A percentile compares a stretch with the other conserved stretches of the same genome.
Conservation (phyloP, 441 rosid genomes). For the Viola pubescens region DNA sequence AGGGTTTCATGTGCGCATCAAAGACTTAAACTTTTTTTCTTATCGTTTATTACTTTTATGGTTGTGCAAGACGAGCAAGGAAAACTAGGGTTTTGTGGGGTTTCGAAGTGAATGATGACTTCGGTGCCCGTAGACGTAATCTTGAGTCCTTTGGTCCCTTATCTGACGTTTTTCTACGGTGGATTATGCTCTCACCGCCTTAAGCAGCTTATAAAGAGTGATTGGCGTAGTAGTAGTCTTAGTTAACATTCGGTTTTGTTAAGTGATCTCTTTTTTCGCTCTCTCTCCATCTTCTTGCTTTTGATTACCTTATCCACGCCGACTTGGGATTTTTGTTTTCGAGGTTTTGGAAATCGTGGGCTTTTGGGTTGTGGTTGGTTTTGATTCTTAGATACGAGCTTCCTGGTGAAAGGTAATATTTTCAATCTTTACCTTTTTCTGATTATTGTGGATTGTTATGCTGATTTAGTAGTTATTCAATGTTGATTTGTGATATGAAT, state of each 20-base stretch:
- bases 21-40: not conserved
- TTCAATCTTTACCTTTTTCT: not conserved
- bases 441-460: too few relatives aligned
- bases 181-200: constrained; percentile 66
- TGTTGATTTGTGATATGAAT: too few relatives aligned
- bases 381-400: not conserved
- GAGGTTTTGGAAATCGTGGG: not conserved
- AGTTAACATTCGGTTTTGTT: constrained; percentile 41
- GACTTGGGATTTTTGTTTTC: not conserved
- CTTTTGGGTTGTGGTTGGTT: constrained; percentile 1
- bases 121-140: constrained; percentile 43
- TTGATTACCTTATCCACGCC: not conserved
- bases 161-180: constrained; percentile 41
- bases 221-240: constrained; percentile 94
- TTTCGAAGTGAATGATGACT: constrained; percentile 83
- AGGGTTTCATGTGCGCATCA: not conserved
- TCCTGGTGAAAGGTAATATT: not conserved
- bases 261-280: not conserved
- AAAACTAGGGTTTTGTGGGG: constrained; percentile 24
- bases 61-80: too few relatives aligned
- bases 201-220: constrained; percentile 75
- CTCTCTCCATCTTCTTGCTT: not conserved
- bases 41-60: not conserved
- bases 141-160: constrained; percentile 39
- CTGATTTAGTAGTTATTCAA: too few relatives aligned